Evolutionary conservation across 1,284 basidiomycete genomes (phyloP), one percentile per base, ranked within the genome.

Genomic region (Leccinum subspadiceum): DNA sequence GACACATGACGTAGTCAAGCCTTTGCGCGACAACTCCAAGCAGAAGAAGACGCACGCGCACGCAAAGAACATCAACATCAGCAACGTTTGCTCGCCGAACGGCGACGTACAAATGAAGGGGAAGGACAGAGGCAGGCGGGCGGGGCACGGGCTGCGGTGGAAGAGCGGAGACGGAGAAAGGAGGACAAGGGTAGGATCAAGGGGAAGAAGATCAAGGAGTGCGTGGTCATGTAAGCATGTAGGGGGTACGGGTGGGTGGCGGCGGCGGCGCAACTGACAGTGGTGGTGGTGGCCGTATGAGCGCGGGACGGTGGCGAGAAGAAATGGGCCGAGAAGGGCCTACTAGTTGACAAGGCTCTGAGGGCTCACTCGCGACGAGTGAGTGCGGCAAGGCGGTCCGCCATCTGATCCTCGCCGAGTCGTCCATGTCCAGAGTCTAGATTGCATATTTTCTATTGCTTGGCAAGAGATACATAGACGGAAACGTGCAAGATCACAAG

Each of bases 11-110:
- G 1, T 35, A 49, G 88, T 66, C 79, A 78, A 35, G 81, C 79
- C 15, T 78, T 93, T 0, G 92, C 92, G 2, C 79, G 77, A 53
- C 84, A 86, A 63, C 75, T 94, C 6, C 91, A 93, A 68, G 83
- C 81, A 1, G 88, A 90, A 63, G 92, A 93, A 71, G 85, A 93
- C 51, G 78, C 78, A 8, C 74, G 71, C 2, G 82, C 83, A 4
- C 72, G 73, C 0, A 73, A 74, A 22, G 66, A 77, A 51, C 78
- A 81, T 50, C 75, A 75, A 12, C 73, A 70, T 9, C 76, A 75
- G 1, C 74, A 44, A 20, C 17, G 41, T 44, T 6, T 44, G 10
- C 41, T 12, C 41, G 41, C 41, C 10, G 41, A 44, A 41, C 39
- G 39, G 7, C 35, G 35, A 39, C 37, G 37, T n/a, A n/a, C 15